Percentiles rank a stretch among this genome's conserved stretches.
Evolutionary conservation across 169 alveolate species (phyloP).

Genomic region (Cryptosporidium meleagridis): DNA sequence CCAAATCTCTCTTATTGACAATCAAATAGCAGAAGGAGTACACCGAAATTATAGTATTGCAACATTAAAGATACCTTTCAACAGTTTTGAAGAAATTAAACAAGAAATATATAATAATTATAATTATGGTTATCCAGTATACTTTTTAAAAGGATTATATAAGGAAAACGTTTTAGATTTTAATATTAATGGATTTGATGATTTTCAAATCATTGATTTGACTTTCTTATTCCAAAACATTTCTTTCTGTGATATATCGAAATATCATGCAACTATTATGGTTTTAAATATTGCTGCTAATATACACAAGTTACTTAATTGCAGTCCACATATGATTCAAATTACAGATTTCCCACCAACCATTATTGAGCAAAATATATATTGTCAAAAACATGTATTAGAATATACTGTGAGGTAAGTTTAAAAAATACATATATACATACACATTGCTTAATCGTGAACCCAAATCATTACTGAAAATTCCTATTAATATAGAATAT

Average conservation of each 20-base stretch:
- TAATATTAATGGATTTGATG: constrained; percentile 33
- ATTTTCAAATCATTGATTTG: constrained; percentile 51
- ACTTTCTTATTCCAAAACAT: constrained; percentile 49
- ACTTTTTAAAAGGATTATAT: constrained; percentile 35
- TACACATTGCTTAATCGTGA: too few species aligned
- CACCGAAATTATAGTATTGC: constrained; percentile 16
- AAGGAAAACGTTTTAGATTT: constrained; percentile 29
- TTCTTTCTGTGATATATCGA: constrained; percentile 59
- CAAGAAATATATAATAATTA: constrained; percentile 8
- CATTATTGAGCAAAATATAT: constrained; percentile 22
- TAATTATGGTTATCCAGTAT: constrained; percentile 13
- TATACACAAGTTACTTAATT: constrained; percentile 42
- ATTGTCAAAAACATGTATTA: constrained; percentile 6
- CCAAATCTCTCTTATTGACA: neutral
- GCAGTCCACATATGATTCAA: constrained; percentile 71
- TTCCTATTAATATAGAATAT: neutral
- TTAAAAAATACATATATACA: neutral
- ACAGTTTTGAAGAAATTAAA: constrained; percentile 9
- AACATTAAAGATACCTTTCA: constrained; percentile 34
- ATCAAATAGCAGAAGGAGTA: constrained; percentile 1
- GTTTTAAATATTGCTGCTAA: constrained; percentile 51
- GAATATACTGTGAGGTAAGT: constrained; percentile 58
- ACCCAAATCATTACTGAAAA: too few species aligned
- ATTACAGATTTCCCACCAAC: constrained; percentile 55
- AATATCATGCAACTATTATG: constrained; percentile 69